These are phyloP conservation scores for Rhazya stricta DNA, from an alignment of 257 asterid species.

Conservation along the genomic window DNA sequence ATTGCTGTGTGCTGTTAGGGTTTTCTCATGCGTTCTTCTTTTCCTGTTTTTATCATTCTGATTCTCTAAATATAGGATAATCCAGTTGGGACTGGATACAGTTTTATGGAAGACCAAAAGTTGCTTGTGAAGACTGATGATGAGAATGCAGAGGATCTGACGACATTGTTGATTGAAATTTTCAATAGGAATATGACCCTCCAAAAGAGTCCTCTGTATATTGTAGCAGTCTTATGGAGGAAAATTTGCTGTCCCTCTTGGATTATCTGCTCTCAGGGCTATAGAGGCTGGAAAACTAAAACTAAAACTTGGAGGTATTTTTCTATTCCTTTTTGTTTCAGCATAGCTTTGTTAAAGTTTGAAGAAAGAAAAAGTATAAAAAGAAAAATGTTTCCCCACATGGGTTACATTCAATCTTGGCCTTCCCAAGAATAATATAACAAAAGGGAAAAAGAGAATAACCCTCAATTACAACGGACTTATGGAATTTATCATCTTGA, in stretches of 20 bases:
- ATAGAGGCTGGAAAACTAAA: constrained; percentile 59
- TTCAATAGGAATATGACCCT: constrained; percentile 55
- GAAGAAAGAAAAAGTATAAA: too few species aligned
- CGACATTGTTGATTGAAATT: constrained; percentile 56
- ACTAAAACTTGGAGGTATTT: constrained; percentile 72
- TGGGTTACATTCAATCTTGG: too few species aligned
- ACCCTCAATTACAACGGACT: neutral
- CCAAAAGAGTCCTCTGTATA: constrained; percentile 68
- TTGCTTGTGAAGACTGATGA: constrained; percentile 69
- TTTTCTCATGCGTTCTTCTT: neutral
- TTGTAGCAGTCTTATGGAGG: constrained; percentile 95
- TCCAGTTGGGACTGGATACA: constrained; percentile 96
- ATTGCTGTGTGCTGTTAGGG: neutral
- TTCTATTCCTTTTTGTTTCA: neutral
- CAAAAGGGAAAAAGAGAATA: neutral
- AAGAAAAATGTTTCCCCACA: too few species aligned
- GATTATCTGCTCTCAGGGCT: constrained; percentile 68
- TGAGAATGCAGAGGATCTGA: constrained; percentile 80
- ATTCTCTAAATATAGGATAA: constrained; percentile 48
- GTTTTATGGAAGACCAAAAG: constrained; percentile 74
- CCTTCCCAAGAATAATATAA: too few species aligned
- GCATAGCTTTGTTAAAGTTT: too few species aligned
- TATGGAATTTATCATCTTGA: too few species aligned
- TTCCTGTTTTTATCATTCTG: neutral
- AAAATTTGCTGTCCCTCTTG: constrained; percentile 85